Base-by-base conservation (phyloP, 345 rosid genomes). In the Excoecaria agallocha region DNA sequence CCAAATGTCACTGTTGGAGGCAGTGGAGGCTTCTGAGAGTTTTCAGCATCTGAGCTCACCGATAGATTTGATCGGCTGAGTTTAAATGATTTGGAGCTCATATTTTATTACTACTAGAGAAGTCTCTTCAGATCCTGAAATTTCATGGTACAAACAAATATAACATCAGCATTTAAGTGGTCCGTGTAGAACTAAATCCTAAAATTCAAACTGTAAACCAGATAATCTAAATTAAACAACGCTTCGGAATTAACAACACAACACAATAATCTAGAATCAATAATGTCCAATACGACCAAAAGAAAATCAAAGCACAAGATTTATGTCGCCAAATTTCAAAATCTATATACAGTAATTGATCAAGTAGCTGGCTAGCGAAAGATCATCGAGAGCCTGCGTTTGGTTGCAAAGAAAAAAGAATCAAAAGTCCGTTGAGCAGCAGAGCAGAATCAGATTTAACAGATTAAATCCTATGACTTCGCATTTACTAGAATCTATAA, bases 1-100 rank as follows among this genome's bases (percentile, higher is more conserved):
- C 82, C 97, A 79, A 91, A 94, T 50, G 86, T 87, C 75, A 92
- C 95, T 0, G 88, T 74, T 49, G 87, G 82, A 76, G 91, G 90
- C 72, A 84, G 68, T 2, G 90, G 89, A 75, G 95, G 90, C 77
- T 86, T 88, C 65, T 79, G 82, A 17, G 83, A 76, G 16, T 94
- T 97, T 8, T 77, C 61, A 54, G 86, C 82, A 81, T 92, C 98
- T 41, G 97, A 87, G 77, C 68, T 84, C 35, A 70, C 63, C 3
- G 98, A 90, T 66, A 92, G 75, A 61, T 82, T 84, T 8, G 98
- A 92, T 66, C 84, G 82, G 75, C 84, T 90, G 6, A 71, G 83
- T 78, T 78, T 85, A 77, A 87, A 94, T 22, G 87, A 88, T 51
- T 55, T 91, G 3, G 97, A 89, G 16, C 97, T 84, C 98, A 92